A percentile compares a stretch with the other conserved stretches of the same genome.
These are phyloP conservation scores for Camelina sativa DNA, from an alignment of 345 rosid species.

Conservation along the genomic window DNA sequence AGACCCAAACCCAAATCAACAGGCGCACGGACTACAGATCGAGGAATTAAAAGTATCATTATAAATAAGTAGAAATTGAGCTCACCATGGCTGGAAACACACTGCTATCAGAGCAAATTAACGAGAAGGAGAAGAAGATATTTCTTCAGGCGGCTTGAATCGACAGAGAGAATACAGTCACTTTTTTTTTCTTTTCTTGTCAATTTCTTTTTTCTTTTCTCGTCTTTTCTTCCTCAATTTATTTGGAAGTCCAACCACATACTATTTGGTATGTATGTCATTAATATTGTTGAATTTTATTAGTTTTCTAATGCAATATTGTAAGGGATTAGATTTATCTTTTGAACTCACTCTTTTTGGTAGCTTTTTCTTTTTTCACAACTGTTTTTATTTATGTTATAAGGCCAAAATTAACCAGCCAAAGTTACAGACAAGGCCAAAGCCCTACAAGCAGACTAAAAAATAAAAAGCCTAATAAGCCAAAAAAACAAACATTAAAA, in stretches of 20 bases:
- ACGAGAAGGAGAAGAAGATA: background rate
- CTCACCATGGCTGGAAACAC: constrained; percentile 29
- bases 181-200: background rate
- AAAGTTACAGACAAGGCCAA: no score
- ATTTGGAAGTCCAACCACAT: constrained; percentile 20
- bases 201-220: background rate
- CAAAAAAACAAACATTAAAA: no score
- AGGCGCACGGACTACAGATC: background rate
- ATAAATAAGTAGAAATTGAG: background rate
- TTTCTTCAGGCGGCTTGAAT: constrained; percentile 30
- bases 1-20: background rate
- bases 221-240: constrained; percentile 16
- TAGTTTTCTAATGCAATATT: no score
- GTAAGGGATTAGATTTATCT: no score
- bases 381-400: no score
- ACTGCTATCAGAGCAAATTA: background rate
- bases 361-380: no score
- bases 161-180: constrained; percentile 16
- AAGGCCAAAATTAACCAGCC: no score
- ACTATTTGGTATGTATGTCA: background rate
- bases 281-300: no score
- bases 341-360: no score
- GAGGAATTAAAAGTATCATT: background rate
- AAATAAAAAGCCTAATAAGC: no score
- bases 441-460: no score